These are phyloP conservation scores for Xylaria venustula DNA, from an alignment of 495 filamentous ascomycete species.

Conservation along the genomic window DNA sequence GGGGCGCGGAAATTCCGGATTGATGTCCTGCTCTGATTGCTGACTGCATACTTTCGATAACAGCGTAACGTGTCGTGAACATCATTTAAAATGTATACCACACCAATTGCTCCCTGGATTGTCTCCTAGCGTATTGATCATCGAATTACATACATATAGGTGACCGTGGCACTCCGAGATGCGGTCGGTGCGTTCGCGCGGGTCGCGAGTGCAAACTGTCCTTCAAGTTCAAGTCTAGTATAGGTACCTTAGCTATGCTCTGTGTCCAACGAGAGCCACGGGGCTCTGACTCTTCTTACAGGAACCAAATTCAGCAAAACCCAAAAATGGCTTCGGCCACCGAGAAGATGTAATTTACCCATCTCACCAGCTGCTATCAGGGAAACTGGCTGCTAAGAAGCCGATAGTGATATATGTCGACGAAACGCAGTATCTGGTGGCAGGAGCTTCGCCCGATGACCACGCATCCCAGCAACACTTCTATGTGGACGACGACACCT, in stretches of 20 bases:
- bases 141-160: constrained; percentile 25
- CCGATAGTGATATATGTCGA: constrained; percentile 26
- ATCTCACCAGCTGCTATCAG: background rate
- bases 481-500: constrained; percentile 10
- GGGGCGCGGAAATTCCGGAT: background rate
- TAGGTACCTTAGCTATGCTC: constrained; percentile 11
- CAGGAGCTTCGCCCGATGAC: constrained; percentile 17
- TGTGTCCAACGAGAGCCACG: background rate
- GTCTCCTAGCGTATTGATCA: background rate
- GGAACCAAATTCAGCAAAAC: constrained; percentile 22
- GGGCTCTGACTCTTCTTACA: constrained; percentile 12
- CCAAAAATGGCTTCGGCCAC: constrained; percentile 26
- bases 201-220: constrained; percentile 30
- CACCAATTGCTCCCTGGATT: background rate
- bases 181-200: constrained; percentile 38
- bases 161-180: constrained; percentile 42
- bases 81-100: constrained; percentile 45
- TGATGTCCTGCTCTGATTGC: constrained; percentile 2
- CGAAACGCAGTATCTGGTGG: constrained; percentile 20
- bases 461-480: constrained; percentile 16
- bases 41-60: constrained; percentile 14
- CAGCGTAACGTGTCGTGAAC: constrained; percentile 45
- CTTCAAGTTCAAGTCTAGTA: constrained; percentile 33
- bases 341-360: constrained; percentile 21
- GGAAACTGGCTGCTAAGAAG: constrained; percentile 1